Evolutionary conservation across 2,329 filamentous ascomycete species (phyloP).

Genomic region (Ustulina deusta): DNA sequence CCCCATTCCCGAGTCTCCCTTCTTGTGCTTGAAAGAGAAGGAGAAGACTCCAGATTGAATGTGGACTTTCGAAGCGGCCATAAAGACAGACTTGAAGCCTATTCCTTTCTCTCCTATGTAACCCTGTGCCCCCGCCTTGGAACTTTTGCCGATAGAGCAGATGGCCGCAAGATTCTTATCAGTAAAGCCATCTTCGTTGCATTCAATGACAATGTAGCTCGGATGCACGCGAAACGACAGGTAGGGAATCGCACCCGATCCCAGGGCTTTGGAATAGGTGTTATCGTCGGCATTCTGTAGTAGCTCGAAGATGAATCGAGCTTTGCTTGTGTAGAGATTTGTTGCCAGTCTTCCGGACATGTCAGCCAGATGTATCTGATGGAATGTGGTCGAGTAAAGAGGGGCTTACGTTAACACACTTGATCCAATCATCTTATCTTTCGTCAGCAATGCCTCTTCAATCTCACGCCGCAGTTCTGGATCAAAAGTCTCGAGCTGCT

Average conservation of each 20-base stretch:
- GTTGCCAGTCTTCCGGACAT: slow-evolving; percentile 53
- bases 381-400: background rate
- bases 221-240: slow-evolving; percentile 54
- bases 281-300: slow-evolving; percentile 69
- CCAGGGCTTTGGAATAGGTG: slow-evolving; percentile 49
- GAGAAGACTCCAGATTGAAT: slow-evolving; percentile 59
- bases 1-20: slow-evolving; percentile 60
- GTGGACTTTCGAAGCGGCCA: slow-evolving; percentile 57
- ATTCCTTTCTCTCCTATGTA: slow-evolving; percentile 66
- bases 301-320: slow-evolving; percentile 64
- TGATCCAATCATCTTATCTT: slow-evolving; percentile 23
- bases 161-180: slow-evolving; percentile 58
- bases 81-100: slow-evolving; percentile 65
- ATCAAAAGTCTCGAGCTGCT: slow-evolving; percentile 20
- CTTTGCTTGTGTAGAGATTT: slow-evolving; percentile 57
- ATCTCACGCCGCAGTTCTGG: slow-evolving; percentile 8
- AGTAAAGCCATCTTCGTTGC: slow-evolving; percentile 63
- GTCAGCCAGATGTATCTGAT: background rate
- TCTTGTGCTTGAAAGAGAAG: slow-evolving; percentile 58
- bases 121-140: slow-evolving; percentile 56
- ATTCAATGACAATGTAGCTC: slow-evolving; percentile 58
- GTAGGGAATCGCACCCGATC: slow-evolving; percentile 45
- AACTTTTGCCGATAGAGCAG: slow-evolving; percentile 59
- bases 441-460: slow-evolving; percentile 16
- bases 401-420: slow-evolving; percentile 21